Conservation (phyloP, 495 filamentous ascomycete species). For the Friedmanniomyces simplex region DNA sequence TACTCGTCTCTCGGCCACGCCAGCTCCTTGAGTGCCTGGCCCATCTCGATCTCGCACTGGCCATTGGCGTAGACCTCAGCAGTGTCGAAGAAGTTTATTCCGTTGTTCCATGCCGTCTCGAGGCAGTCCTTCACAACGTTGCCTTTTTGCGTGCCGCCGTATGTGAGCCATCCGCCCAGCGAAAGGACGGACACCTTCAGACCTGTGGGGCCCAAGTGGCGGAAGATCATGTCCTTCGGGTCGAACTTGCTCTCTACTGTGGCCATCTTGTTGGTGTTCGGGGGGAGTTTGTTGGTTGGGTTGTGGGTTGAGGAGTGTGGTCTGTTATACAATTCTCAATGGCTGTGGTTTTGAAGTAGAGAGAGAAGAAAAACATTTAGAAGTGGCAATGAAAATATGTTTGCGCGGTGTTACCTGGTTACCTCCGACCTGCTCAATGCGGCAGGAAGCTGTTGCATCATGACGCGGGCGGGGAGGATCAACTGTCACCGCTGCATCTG, state of each 20-base stretch:
- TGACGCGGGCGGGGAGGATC: neutral
- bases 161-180: constrained; percentile 32
- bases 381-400: neutral
- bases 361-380: neutral
- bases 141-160: constrained; percentile 32
- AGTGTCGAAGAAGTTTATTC: constrained; percentile 35
- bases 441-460: neutral
- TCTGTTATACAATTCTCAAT: neutral
- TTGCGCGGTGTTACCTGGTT: neutral
- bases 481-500: neutral
- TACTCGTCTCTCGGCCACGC: constrained; percentile 40
- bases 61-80: constrained; percentile 46
- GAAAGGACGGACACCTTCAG: constrained; percentile 35
- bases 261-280: constrained; percentile 12
- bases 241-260: constrained; percentile 24
- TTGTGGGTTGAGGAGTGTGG: neutral
- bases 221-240: constrained; percentile 30
- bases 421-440: neutral
- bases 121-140: constrained; percentile 36
- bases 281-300: neutral
- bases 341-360: neutral
- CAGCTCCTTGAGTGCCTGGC: constrained; percentile 44
- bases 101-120: constrained; percentile 44
- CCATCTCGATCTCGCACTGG: constrained; percentile 48
- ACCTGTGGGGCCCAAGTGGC: constrained; percentile 34